A percentile compares a stretch with the other conserved stretches of the same genome.
Evolutionary conservation across 2,329 filamentous ascomycete genomes (phyloP).

Genomic region (Clonostachys byssicola): DNA sequence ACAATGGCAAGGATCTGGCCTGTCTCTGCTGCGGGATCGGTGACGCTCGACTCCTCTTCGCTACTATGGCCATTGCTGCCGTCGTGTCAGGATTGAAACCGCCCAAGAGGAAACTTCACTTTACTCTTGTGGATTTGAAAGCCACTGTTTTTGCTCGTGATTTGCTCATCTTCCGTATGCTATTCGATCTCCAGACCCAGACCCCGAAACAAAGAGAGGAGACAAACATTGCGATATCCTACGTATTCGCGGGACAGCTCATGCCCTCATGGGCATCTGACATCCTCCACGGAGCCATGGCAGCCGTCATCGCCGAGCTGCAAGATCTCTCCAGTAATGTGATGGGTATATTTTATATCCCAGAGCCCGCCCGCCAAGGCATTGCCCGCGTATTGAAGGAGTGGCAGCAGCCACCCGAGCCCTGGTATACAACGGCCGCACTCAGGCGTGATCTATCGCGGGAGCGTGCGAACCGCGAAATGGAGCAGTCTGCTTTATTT

Average conservation of each 20-base stretch:
- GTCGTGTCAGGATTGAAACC: neutral
- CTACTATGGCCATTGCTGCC: neutral
- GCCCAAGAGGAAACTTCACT: neutral
- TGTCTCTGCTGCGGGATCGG: neutral
- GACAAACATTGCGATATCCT: neutral
- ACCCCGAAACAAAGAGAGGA: neutral
- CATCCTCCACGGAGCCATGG: neutral
- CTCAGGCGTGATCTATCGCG: neutral
- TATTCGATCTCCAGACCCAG: neutral
- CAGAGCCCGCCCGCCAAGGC: neutral
- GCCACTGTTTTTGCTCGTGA: neutral
- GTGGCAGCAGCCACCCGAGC: neutral
- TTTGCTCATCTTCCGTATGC: neutral
- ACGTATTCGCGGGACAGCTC: neutral
- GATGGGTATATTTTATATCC: neutral
- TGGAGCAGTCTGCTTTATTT: neutral
- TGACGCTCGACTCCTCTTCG: neutral
- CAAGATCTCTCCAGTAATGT: neutral
- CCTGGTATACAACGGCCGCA: neutral
- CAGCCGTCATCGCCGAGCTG: neutral
- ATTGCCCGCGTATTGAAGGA: neutral
- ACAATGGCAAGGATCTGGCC: neutral
- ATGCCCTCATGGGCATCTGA: neutral
- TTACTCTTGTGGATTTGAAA: neutral
- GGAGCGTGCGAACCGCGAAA: neutral